Evolutionary conservation across 306 rosid species (phyloP), one percentile per base, ranked within the genome.

Genomic region (Malus fusca): DNA sequence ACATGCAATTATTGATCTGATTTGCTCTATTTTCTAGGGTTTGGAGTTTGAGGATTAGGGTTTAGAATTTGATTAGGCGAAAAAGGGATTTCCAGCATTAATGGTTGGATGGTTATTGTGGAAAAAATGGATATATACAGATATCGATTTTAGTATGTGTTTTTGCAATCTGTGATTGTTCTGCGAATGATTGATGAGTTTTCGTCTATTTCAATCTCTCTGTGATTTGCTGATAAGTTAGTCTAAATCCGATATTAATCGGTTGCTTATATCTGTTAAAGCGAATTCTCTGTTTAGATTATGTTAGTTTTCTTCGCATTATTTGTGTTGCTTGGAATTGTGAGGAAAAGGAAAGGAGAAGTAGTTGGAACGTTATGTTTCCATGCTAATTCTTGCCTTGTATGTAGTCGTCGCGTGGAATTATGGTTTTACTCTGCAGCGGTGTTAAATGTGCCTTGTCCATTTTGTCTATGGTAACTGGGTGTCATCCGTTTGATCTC

Each of bases 1-100:
- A 18, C 48, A 66, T 66, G 52, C 59, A 59, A 59, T 73, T 19
- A 8, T 14, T 37, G 5, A 3, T 28, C 43, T 33, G 30, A 68
- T 22, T 70, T 8, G 59, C 17, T 42, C 35, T 21, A 15, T 8
- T 51, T 64, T 40, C 37, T 78, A 78, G 77, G 81, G 76, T 78
- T 77, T 70, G 11, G 25, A 14, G 2, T 67, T 12, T 11, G 52
- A 37, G n/a, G 52, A 67, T 4, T 51, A n/a, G 1, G 6, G 10
- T 0, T 67, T 48, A 1, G 53, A 48, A 18, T 40, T 66, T 71
- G 31, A 53, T 23, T 23, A 14, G 77, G 58, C n/a, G 48, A 44
- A 11, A 60, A 37, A 40, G 42, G 67, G 40, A 58, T 8, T 15
- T 30, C 66, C 23, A 37, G 4, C 13, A 2, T 25, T 17, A 13